These are phyloP conservation scores for Botrytis galanthina DNA, from an alignment of 2,329 filamentous ascomycete species.

Conservation along the genomic window DNA sequence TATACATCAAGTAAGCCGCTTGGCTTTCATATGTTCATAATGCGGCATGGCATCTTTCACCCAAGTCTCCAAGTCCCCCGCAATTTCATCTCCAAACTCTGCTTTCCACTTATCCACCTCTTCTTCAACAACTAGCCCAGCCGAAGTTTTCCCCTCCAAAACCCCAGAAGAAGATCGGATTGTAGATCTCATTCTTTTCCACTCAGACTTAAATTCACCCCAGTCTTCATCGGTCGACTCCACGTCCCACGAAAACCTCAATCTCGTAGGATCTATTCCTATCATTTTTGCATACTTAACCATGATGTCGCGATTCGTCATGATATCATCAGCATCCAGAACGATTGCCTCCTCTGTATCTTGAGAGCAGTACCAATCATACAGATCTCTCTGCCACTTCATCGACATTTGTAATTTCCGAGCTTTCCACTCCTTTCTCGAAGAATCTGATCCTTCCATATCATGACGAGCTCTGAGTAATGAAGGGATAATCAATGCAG, in stretches of 20 bases:
- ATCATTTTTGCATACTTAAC: not conserved
- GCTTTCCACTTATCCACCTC: not conserved
- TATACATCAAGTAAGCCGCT: not conserved
- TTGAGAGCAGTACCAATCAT: not conserved
- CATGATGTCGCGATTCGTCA: not conserved
- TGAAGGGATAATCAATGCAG: not conserved
- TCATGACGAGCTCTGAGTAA: not conserved
- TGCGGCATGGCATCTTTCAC: not conserved
- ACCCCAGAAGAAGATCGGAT: not conserved
- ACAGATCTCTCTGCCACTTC: not conserved
- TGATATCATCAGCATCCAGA: not conserved
- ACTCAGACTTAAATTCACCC: not conserved
- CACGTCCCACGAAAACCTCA: not conserved
- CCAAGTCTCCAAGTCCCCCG: not conserved
- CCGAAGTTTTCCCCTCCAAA: not conserved
- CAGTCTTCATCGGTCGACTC: not conserved
- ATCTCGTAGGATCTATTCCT: not conserved
- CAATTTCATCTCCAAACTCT: not conserved
- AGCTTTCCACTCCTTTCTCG: not conserved
- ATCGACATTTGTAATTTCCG: not conserved
- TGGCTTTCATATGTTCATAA: not conserved
- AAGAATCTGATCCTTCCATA: not conserved
- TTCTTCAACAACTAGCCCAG: not conserved
- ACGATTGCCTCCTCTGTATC: not conserved
- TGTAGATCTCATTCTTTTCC: not conserved